These are phyloP conservation scores for Nasturtium officinale DNA, from an alignment of 345 rosid genomes.

Conservation along the genomic window DNA sequence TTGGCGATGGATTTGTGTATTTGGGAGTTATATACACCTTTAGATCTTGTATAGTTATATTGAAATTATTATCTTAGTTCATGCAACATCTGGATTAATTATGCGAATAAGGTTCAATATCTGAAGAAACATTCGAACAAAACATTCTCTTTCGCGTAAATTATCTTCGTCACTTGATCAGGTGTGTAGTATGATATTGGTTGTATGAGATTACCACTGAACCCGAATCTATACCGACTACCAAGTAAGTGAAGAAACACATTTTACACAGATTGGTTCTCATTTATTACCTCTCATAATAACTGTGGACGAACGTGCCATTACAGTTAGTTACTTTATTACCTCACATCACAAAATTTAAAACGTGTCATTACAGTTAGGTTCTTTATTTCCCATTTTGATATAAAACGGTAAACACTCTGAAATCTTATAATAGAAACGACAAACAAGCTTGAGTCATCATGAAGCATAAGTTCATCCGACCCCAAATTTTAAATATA, in stretches of 20 bases:
- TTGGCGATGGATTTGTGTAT: neutral
- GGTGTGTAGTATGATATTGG: neutral
- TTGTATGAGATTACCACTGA: neutral
- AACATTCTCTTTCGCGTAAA: neutral
- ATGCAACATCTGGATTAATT: constrained; percentile 4
- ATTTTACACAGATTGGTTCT: neutral
- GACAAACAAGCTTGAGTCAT: constrained; percentile 23
- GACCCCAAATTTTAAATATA: constrained; percentile 21
- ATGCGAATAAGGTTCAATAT: constrained; percentile 1
- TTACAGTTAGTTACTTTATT: neutral
- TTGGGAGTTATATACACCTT: neutral
- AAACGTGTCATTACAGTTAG: neutral
- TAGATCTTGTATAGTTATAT: neutral
- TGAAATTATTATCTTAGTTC: neutral
- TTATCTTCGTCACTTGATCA: neutral
- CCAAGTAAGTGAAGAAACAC: constrained; percentile 14
- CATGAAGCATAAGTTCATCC: constrained; percentile 18
- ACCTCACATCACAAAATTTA: neutral
- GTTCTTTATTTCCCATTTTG: neutral
- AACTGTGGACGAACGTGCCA: constrained; percentile 21
- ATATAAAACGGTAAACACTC: constrained; percentile 26
- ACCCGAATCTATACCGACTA: neutral
- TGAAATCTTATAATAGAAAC: neutral
- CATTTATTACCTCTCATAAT: neutral
- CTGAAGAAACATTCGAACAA: neutral